Evolutionary conservation across 768 basidiomycete genomes (phyloP), one percentile per base, ranked within the genome.

Genomic region (Lactifluus hygrophoroides): DNA sequence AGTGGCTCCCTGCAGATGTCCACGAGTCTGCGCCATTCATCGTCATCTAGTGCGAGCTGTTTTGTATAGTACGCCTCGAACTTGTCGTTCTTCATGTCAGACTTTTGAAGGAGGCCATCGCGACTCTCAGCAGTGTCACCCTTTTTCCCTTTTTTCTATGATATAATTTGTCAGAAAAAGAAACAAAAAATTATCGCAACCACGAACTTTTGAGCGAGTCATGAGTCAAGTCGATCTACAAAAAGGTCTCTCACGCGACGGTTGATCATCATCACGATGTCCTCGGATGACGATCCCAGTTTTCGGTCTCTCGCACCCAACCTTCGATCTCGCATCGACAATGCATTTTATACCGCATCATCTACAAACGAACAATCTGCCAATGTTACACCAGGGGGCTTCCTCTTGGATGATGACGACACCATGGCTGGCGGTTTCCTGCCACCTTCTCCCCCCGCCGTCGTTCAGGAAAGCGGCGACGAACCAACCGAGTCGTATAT

Each of bases 1-100:
- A 98, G 74, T 37, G 90, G 88, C 27, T 75, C 75, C 43, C 81
- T 78, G 56, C 95, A 69, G 0, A 80, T 70, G 5, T 80, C 77
- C 63, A 93, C 71, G 58, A 97, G 88, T 1, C 63, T 48, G 0
- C 83, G 78, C 90, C 92, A 98, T 69, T 98, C 90, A 2, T 82
- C 80, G 0, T 85, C 83, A 6, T 52, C 49, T 4, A 96, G 72
- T 45, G 95, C 83, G 14, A 80, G 76, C 70, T 96, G 94, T 0
- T 83, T 78, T 66, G 79, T 77, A 72, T 90, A 90, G 69, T 90
- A 90, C 7, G 73, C 72, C 50, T 75, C 75, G 61, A 89, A 81
- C 6, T 81, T 81, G 44, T 80, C 81, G 64, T 90, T 90, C 51
- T 80, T 65, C 87, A 90, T 89, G 68, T 83, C 80, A 30, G 72